phyloP scores from a whole-genome alignment of 2,329 filamentous ascomycete genomes.

The Stromatinia cepivora region DNA sequence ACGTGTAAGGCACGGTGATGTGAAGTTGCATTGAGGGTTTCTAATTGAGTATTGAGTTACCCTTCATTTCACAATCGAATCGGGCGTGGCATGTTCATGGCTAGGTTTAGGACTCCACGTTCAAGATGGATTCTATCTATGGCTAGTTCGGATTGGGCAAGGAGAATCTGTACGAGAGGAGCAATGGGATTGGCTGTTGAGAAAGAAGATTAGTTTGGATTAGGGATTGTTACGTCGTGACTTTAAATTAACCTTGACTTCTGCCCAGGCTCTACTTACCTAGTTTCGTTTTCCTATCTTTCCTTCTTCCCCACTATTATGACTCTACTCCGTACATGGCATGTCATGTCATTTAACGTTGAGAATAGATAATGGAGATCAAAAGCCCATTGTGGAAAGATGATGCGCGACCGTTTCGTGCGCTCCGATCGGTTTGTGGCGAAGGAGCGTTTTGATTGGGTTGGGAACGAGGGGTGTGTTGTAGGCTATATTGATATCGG shows the following conservation, averaged over 20 bases:
- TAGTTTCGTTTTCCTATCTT: background rate
- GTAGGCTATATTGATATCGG: background rate
- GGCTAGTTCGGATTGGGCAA: background rate
- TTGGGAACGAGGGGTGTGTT: conserved; percentile 6
- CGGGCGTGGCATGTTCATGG: too few species aligned
- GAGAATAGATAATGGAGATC: background rate
- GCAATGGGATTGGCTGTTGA: background rate
- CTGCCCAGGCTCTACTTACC: background rate
- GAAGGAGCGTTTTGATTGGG: background rate
- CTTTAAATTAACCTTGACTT: background rate
- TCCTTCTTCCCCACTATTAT: background rate
- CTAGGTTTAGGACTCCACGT: background rate
- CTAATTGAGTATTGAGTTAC: too few species aligned
- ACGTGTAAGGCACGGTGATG: background rate
- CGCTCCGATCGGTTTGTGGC: background rate
- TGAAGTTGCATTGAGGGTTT: background rate
- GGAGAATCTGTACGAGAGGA: background rate
- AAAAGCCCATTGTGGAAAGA: background rate
- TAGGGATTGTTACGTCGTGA: background rate
- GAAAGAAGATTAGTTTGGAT: background rate
- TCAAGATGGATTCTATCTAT: background rate
- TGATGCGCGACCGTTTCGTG: conserved; percentile 3
- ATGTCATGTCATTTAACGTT: conserved; percentile 4
- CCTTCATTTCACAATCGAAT: background rate
- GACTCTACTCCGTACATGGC: background rate